phyloP scores from a whole-genome alignment of 1,284 basidiomycete species.

The Sporisorium scitamineum region DNA sequence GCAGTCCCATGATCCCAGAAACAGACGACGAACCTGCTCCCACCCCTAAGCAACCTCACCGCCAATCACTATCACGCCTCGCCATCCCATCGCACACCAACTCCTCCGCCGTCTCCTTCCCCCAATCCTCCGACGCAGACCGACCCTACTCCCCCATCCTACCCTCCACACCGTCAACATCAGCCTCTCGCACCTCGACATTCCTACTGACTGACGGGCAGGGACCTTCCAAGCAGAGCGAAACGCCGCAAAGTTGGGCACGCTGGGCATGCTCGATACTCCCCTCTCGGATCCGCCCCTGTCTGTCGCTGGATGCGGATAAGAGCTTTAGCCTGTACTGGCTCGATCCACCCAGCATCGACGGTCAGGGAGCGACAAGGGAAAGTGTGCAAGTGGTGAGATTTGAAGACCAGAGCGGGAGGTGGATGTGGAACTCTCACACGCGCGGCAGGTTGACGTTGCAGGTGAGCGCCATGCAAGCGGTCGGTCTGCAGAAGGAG shows the following conservation, averaged over 20 bases:
- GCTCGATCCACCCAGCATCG: slow-evolving; percentile 33
- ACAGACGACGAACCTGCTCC: slow-evolving; percentile 9
- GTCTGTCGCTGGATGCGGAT: slow-evolving; percentile 47
- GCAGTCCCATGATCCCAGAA: slow-evolving; percentile 36
- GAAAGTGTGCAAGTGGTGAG: slow-evolving; percentile 48
- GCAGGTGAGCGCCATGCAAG: slow-evolving; percentile 51
- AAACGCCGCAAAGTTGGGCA: slow-evolving; percentile 41
- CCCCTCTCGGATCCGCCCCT: slow-evolving; percentile 50
- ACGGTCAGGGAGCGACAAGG: not conserved
- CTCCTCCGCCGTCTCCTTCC: slow-evolving; percentile 4
- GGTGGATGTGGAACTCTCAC: slow-evolving; percentile 59
- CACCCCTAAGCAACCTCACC: not conserved
- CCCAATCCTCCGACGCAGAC: slow-evolving; percentile 30
- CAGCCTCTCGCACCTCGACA: slow-evolving; percentile 8
- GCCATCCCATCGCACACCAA: slow-evolving; percentile 15
- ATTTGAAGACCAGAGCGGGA: slow-evolving; percentile 52
- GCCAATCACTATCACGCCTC: slow-evolving; percentile 5
- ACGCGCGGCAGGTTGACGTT: slow-evolving; percentile 46
- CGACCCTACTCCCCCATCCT: slow-evolving; percentile 53
- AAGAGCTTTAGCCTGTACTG: slow-evolving; percentile 60
- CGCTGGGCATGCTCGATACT: slow-evolving; percentile 56
- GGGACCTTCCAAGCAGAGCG: not conserved
- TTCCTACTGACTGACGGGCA: slow-evolving; percentile 23
- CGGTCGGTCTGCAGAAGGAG: slow-evolving; percentile 49
- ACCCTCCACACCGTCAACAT: slow-evolving; percentile 11